Percentiles rank a stretch among this genome's conserved stretches.
These are phyloP conservation scores for Dacryopinax primogenitus DNA, from an alignment of 768 basidiomycete species.

Conservation along the genomic window DNA sequence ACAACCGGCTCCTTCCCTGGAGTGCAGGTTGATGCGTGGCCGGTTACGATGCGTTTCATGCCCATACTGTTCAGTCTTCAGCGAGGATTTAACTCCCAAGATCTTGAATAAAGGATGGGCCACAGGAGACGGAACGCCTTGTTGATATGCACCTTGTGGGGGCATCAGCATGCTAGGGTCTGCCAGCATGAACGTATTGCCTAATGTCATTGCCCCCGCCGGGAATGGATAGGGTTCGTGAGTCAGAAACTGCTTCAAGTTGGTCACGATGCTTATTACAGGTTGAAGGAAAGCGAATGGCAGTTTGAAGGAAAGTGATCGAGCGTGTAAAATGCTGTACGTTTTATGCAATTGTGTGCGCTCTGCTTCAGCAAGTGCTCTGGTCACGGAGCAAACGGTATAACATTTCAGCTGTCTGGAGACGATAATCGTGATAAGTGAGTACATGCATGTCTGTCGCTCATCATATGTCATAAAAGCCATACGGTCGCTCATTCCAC, in stretches of 20 bases:
- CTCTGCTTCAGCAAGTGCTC: too few relatives aligned
- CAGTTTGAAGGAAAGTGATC: too few relatives aligned
- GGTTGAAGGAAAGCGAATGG: background rate
- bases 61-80: background rate
- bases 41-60: background rate
- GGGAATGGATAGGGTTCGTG: background rate
- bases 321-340: too few relatives aligned
- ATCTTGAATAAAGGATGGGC: background rate
- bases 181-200: constrained; percentile 5
- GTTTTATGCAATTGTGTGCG: too few relatives aligned
- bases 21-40: background rate
- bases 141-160: background rate
- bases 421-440: too few relatives aligned
- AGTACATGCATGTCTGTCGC: too few relatives aligned
- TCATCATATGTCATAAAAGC: background rate
- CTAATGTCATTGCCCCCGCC: background rate
- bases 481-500: background rate
- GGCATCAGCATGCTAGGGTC: background rate
- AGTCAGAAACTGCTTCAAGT: background rate
- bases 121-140: background rate
- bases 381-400: too few relatives aligned
- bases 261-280: background rate
- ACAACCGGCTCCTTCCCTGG: constrained; percentile 1
- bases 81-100: too few relatives aligned
- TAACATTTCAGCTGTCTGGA: too few relatives aligned